Percentiles rank a stretch among this genome's conserved stretches.
Conservation (phyloP, 1,284 basidiomycete species). For the Pascua guehoae region DNA sequence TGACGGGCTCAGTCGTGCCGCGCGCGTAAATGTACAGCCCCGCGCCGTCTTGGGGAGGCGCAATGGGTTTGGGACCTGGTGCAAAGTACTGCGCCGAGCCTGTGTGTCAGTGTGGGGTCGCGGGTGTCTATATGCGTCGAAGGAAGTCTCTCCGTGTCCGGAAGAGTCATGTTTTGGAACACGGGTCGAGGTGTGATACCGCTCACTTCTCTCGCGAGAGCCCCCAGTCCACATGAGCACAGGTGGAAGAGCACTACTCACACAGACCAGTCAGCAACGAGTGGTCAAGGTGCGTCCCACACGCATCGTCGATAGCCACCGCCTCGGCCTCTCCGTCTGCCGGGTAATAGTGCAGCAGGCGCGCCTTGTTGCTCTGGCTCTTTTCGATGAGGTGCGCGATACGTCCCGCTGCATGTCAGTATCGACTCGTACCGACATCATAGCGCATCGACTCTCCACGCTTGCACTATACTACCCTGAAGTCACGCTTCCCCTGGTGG, state of each 20-base stretch:
- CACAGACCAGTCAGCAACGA: constrained; percentile 85
- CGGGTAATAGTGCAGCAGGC: constrained; percentile 88
- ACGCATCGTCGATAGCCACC: constrained; percentile 68
- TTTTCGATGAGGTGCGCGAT: constrained; percentile 44
- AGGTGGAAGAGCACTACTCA: too few species aligned
- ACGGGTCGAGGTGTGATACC: constrained; percentile 5
- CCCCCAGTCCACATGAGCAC: too few species aligned
- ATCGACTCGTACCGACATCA: background rate
- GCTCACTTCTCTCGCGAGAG: too few species aligned
- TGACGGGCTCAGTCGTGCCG: constrained; percentile 53
- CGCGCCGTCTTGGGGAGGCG: constrained; percentile 46
- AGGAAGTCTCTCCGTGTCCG: too few species aligned
- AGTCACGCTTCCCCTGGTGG: too few species aligned
- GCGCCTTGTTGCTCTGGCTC: constrained; percentile 56
- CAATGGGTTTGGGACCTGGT: constrained; percentile 44
- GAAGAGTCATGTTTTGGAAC: too few species aligned
- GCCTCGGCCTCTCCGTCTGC: constrained; percentile 49
- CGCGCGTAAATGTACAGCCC: constrained; percentile 87
- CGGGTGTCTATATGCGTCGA: too few species aligned
- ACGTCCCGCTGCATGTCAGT: background rate
- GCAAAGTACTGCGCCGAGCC: constrained; percentile 68
- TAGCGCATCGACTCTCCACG: too few species aligned
- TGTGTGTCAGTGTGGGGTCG: too few species aligned
- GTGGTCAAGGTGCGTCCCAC: constrained; percentile 62
- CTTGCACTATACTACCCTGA: too few species aligned